Conservation (phyloP, 345 rosid genomes). For the Camelina hispida region DNA sequence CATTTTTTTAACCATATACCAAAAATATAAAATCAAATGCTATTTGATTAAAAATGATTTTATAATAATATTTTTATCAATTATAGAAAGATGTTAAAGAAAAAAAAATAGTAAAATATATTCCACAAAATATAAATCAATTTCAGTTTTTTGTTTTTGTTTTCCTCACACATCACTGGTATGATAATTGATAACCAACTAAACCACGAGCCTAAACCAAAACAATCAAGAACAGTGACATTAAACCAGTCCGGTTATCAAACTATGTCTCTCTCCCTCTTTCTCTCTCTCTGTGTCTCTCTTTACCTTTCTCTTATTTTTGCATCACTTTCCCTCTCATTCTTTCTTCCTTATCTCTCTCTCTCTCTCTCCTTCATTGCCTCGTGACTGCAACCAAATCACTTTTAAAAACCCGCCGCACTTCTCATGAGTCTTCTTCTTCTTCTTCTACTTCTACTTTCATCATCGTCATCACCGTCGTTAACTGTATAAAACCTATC, state of each 20-base stretch:
- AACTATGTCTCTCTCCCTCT: conserved; percentile 15
- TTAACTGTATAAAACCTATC: not conserved
- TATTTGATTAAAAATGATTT: too few species aligned
- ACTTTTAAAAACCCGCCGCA: conserved; percentile 27
- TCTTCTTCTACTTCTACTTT: not conserved
- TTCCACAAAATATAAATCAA: not conserved
- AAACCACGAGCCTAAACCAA: conserved; percentile 9
- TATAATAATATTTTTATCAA: too few species aligned
- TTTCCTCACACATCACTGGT: not conserved
- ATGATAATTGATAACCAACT: not conserved
- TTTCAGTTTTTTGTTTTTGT: too few species aligned
- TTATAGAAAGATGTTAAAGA: too few species aligned
- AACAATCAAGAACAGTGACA: not conserved
- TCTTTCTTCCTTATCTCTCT: conserved; percentile 34
- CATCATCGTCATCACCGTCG: not conserved
- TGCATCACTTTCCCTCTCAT: conserved; percentile 50
- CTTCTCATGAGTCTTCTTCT: conserved; percentile 46
- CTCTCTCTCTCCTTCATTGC: conserved; percentile 34
- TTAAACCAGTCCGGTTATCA: conserved; percentile 30
- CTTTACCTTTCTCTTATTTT: conserved; percentile 20
- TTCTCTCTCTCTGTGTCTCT: not conserved
- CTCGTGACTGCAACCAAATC: conserved; percentile 49
- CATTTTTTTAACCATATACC: too few species aligned
- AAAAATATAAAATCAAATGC: too few species aligned
- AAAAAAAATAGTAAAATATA: too few species aligned